Conservation (phyloP, 495 filamentous ascomycete species). For the Penicillium maclennaniae region DNA sequence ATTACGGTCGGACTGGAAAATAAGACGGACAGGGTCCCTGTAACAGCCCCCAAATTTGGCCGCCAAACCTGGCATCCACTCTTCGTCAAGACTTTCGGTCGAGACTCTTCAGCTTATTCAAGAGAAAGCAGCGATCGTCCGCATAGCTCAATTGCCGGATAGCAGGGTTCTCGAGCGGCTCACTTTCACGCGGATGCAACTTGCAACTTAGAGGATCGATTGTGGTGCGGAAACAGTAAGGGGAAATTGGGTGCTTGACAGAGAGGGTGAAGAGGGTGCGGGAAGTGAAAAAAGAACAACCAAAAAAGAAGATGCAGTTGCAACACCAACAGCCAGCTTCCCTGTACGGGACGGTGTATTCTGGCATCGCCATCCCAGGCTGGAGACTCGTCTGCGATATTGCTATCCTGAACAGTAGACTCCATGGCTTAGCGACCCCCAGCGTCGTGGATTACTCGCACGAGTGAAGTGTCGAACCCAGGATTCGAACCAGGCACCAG, state of each 20-base stretch:
- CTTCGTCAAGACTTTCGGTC: not conserved
- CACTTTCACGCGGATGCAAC: not conserved
- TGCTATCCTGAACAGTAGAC: slow-evolving; percentile 61
- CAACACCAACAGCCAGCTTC: slow-evolving; percentile 38
- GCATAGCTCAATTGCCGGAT: not conserved
- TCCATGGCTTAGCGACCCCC: slow-evolving; percentile 57
- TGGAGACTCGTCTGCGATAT: slow-evolving; percentile 61
- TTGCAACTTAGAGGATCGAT: too few species aligned
- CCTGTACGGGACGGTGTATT: slow-evolving; percentile 52
- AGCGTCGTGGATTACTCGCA: slow-evolving; percentile 59
- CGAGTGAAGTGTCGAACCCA: slow-evolving; percentile 55
- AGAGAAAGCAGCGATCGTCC: not conserved
- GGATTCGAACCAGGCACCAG: slow-evolving; percentile 60
- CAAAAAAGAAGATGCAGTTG: slow-evolving; percentile 26
- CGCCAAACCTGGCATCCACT: not conserved
- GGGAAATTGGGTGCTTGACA: too few species aligned
- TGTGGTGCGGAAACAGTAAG: too few species aligned
- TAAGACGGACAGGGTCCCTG: not conserved
- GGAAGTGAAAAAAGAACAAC: not conserved
- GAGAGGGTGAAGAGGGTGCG: too few species aligned
- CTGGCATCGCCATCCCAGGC: slow-evolving; percentile 57
- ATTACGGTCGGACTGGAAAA: not conserved
- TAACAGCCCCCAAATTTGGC: not conserved
- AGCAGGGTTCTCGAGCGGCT: not conserved
- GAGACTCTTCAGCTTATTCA: not conserved